A percentile compares a stretch with the other conserved stretches of the same genome.
phyloP scores from a whole-genome alignment of 108 stramenopile species.

The Skeletonema grethae region DNA sequence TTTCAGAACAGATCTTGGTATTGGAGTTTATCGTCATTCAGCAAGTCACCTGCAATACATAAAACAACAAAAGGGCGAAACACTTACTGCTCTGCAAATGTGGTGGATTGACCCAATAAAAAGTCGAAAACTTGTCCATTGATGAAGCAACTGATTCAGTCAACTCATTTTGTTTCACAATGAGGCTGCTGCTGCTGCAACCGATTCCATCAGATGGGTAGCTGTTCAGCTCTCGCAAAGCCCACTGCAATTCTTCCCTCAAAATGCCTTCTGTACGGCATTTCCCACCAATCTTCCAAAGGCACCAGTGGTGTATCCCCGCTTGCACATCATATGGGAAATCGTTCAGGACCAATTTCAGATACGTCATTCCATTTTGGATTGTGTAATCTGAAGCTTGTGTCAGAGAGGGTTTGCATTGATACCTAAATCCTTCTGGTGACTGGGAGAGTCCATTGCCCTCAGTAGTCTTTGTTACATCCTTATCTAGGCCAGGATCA shows the following conservation, averaged over 20 bases:
- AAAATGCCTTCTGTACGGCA: constrained; percentile 28
- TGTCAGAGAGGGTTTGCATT: constrained; percentile 31
- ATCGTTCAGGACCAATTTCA: constrained; percentile 64
- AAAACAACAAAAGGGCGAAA: too few species aligned
- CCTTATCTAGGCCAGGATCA: neutral
- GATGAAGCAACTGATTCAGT: neutral
- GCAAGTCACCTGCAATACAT: too few species aligned
- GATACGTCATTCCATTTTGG: constrained; percentile 21
- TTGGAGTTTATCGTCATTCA: too few species aligned
- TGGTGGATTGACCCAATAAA: constrained; percentile 52
- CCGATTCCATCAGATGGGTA: constrained; percentile 6
- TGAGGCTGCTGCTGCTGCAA: constrained; percentile 34
- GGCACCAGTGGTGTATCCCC: constrained; percentile 69
- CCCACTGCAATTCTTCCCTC: constrained; percentile 34
- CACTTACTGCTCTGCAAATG: constrained; percentile 38
- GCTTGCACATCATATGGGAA: constrained; percentile 70
- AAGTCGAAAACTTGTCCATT: neutral
- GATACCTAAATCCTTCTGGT: constrained; percentile 18
- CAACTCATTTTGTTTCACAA: constrained; percentile 1
- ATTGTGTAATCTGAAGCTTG: constrained; percentile 33
- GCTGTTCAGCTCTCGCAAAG: constrained; percentile 25
- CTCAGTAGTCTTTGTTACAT: neutral
- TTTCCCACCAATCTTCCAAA: constrained; percentile 75
- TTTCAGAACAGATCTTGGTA: too few species aligned
- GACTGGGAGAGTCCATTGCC: neutral